Evolutionary conservation across 2,329 filamentous ascomycete genomes (phyloP).

Genomic region (Amesomyces nigricolor): DNA sequence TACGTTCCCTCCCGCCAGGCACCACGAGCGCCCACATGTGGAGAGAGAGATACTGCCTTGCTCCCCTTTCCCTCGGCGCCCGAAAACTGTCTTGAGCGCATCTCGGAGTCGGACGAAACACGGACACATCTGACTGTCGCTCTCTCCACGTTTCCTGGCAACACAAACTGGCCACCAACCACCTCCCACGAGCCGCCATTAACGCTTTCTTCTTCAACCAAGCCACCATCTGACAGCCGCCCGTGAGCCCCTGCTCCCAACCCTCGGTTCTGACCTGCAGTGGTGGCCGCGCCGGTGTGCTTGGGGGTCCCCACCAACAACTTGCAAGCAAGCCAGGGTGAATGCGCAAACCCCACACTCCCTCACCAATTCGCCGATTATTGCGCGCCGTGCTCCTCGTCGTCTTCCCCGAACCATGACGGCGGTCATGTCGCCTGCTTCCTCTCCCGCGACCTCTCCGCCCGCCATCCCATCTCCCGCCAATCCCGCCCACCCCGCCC

Average conservation of each 20-base stretch:
- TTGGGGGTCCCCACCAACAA: constrained; percentile 16
- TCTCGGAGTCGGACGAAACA: constrained; percentile 6
- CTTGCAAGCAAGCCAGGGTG: constrained; percentile 10
- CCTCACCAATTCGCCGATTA: constrained; percentile 12
- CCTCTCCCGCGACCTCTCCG: constrained; percentile 50
- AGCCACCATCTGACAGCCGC: neutral
- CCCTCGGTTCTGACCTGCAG: constrained; percentile 11
- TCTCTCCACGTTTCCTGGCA: constrained; percentile 3
- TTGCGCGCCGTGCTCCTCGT: constrained; percentile 27
- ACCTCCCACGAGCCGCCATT: neutral
- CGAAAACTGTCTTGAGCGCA: constrained; percentile 6
- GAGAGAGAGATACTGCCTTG: neutral
- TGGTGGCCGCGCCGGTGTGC: constrained; percentile 6
- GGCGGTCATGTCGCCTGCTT: constrained; percentile 52
- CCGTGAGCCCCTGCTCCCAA: constrained; percentile 10
- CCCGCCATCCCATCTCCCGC: constrained; percentile 42
- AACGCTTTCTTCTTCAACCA: neutral
- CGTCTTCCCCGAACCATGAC: constrained; percentile 38
- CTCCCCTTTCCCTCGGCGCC: neutral
- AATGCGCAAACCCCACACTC: constrained; percentile 19
- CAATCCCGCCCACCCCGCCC: constrained; percentile 49
- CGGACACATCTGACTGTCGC: neutral
- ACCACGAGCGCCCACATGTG: neutral
- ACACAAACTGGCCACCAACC: neutral
- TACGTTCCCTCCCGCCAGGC: neutral